A percentile compares a stretch with the other conserved stretches of the same genome.
phyloP scores from a whole-genome alignment of 2,329 filamentous ascomycete genomes.

The Nannizziopsis barbatae region DNA sequence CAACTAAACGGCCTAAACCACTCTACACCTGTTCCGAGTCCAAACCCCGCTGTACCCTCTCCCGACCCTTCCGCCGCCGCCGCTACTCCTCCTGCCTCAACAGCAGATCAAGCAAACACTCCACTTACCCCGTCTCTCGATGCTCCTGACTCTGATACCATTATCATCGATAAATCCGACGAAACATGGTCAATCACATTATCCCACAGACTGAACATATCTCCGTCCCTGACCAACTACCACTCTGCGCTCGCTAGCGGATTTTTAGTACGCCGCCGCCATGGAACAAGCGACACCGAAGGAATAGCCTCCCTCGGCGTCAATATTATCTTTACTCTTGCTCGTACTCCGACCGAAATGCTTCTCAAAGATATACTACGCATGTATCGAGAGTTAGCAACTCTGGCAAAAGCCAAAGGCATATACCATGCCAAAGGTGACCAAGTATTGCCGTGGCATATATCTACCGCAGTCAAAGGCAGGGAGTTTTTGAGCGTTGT shows the following conservation, averaged over 20 bases:
- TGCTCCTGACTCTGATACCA: slow-evolving; percentile 44
- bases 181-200: slow-evolving; percentile 50
- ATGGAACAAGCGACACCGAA: slow-evolving; percentile 31
- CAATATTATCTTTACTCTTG: slow-evolving; percentile 32
- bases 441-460: slow-evolving; percentile 38
- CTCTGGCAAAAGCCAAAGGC: slow-evolving; percentile 34
- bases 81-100: slow-evolving; percentile 24
- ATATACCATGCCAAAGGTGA: slow-evolving; percentile 32
- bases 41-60: slow-evolving; percentile 29
- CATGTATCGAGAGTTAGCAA: slow-evolving; percentile 37
- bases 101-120: slow-evolving; percentile 14
- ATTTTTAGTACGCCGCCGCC: slow-evolving; percentile 37
- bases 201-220: slow-evolving; percentile 38
- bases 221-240: slow-evolving; percentile 29
- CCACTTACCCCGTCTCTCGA: slow-evolving; percentile 25
- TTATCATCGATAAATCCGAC: slow-evolving; percentile 47
- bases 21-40: slow-evolving; percentile 32
- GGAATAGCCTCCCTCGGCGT: slow-evolving; percentile 33
- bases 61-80: slow-evolving; percentile 35
- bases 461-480: slow-evolving; percentile 35
- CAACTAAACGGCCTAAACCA: slow-evolving; percentile 18
- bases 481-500: slow-evolving; percentile 34
- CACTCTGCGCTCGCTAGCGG: slow-evolving; percentile 37
- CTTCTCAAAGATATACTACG: slow-evolving; percentile 33
- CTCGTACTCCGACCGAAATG: slow-evolving; percentile 22